phyloP scores from a whole-genome alignment of 257 asterid species.

The Ilex aquifolium region DNA sequence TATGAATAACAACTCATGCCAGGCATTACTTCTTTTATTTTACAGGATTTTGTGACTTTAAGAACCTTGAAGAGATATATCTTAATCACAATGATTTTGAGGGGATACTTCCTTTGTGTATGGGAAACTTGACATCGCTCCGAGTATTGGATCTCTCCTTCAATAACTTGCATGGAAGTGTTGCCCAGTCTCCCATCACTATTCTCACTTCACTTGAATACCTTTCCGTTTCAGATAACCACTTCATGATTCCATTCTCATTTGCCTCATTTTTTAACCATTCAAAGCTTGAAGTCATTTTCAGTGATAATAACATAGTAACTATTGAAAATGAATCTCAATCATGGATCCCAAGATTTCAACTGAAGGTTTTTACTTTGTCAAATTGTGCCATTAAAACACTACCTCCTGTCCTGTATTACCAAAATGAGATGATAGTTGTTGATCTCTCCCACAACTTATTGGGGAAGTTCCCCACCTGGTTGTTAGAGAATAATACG shows the following conservation, averaged over 20 bases:
- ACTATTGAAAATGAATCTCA: neutral
- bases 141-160: no score
- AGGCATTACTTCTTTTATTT: no score
- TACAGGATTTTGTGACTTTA: no score
- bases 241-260: conserved; percentile 5
- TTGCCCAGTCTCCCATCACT: no score
- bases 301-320: neutral
- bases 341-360: conserved; percentile 2
- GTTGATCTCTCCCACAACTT: neutral
- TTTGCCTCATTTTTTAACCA: conserved; percentile 7
- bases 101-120: no score
- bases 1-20: no score
- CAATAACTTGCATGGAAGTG: no score
- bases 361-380: no score
- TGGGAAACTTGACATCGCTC: no score
- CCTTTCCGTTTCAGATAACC: neutral
- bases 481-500: conserved; percentile 12
- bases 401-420: conserved; percentile 6
- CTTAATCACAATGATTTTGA: no score
- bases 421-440: conserved; percentile 1
- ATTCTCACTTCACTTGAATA: conserved; percentile 7
- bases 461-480: conserved; percentile 12
- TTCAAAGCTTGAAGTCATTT: no score
- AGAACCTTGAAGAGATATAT: no score
- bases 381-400: neutral